A percentile compares a stretch with the other conserved stretches of the same genome.
These are phyloP conservation scores for Cystobasidiopsis lactophilus DNA, from an alignment of 768 basidiomycete genomes.

Conservation along the genomic window DNA sequence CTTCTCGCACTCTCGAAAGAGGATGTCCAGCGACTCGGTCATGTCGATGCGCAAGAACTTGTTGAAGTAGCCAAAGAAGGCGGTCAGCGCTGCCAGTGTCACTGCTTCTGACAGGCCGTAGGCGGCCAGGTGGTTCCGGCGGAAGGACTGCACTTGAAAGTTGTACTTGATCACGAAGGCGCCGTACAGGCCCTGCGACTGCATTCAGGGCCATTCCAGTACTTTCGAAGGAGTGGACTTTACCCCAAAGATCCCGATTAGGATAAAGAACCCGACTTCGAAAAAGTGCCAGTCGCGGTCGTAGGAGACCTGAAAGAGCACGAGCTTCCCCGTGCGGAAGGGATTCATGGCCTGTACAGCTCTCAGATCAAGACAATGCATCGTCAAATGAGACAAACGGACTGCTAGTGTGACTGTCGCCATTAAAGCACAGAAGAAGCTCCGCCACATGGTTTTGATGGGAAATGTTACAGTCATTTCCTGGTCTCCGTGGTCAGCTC, in stretches of 20 bases:
- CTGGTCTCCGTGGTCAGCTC: conserved; percentile 27
- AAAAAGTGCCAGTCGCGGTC: conserved; percentile 98
- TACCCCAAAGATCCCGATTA: conserved; percentile 89
- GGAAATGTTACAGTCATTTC: conserved; percentile 98
- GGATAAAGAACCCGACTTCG: conserved; percentile 85
- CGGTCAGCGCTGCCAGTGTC: conserved; percentile 62
- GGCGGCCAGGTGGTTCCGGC: conserved; percentile 62
- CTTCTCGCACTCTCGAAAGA: conserved; percentile 89
- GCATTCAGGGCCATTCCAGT: background rate
- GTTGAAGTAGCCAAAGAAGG: conserved; percentile 81
- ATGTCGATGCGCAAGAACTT: conserved; percentile 87
- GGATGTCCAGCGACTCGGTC: conserved; percentile 84
- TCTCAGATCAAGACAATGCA: background rate
- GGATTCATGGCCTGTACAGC: conserved; percentile 72
- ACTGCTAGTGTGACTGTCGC: conserved; percentile 91
- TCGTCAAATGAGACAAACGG: conserved; percentile 24
- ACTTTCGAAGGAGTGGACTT: conserved; percentile 17
- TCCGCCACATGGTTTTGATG: conserved; percentile 95
- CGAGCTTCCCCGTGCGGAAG: conserved; percentile 89
- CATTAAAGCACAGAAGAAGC: conserved; percentile 88
- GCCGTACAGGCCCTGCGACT: conserved; percentile 73
- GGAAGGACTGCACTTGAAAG: conserved; percentile 79
- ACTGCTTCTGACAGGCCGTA: conserved; percentile 80
- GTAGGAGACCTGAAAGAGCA: conserved; percentile 94
- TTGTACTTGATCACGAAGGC: conserved; percentile 95